Evolutionary conservation across 1,284 basidiomycete genomes (phyloP), one percentile per base, ranked within the genome.

Genomic region (Boletus mariae): DNA sequence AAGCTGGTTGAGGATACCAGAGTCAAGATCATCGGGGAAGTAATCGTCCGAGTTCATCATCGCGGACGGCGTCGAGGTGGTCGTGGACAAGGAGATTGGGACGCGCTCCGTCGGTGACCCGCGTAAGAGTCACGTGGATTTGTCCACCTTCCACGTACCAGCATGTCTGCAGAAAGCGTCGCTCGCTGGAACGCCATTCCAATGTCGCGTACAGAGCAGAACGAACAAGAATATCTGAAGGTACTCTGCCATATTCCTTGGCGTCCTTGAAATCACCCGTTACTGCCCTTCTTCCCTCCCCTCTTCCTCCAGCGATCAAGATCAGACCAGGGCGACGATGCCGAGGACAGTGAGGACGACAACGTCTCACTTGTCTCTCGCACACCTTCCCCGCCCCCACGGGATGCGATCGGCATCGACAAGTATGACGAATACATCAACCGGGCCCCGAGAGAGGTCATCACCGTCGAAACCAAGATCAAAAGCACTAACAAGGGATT

Each of bases 401-500:
- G 55, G 25, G 70, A 80, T 55, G 63, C 69, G 17, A 82, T 80
- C 78, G 80, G 85, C 56, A 72, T 83, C 38, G 81, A 85, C 66
- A 82, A 82, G 61, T 87, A 88, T 62, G 85, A 89, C 59, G 84
- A 88, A 64, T 80, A 83, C 64, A 69, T 81, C 45, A 72, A 69
- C 15, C 75, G 75, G 13, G 63, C 71, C 12, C 72, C 73, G 34
- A 76, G 71, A 40, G 89, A 92, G 63, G 76, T 83, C 57, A 78
- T 90, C 58, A 90, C 90, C 4, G 81, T 90, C 51, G 84, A 91
- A 50, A 90, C 88, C 32, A 88, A 78, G 67, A 84, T 92, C 62
- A 85, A 85, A 65, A 76, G 78, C 41, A 78, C 79, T 32, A 92
- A 92, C 71, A 86, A 84, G 63, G 90, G 90, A 15, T 91, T 90